Evolutionary conservation across 2,329 filamentous ascomycete species (phyloP), one percentile per base, ranked within the genome.

Genomic region (Xylogone sp.): DNA sequence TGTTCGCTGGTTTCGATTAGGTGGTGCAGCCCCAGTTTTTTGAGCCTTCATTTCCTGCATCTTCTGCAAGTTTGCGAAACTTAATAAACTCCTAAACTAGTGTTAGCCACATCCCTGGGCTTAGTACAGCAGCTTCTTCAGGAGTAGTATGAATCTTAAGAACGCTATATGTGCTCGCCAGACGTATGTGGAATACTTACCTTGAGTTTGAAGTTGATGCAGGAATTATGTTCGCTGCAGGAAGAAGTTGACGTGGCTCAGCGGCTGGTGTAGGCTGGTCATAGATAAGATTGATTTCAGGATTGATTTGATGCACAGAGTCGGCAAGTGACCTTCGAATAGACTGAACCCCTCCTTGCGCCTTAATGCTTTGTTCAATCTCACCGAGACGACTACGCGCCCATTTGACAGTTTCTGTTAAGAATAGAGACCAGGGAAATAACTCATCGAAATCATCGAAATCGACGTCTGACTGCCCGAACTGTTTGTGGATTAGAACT

Each of bases 381-480:
- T 82, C 75, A 5, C 63, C 58, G 27, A 68, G 66, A 19, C 76
- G 70, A 7, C 60, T 56, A 50, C 71, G 69, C 19, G 72, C 67
- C 76, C 80, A 83, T 18, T 68, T 59, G 1, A 75, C 64, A 5
- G 75, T 62, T 8, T 69, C 63, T 1, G 73, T 56, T 5, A 77
- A 61, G 48, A 82, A 78, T 2, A 65, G 58, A 0, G 68, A 58
- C 79, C 79, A 84, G 2, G 72, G 69, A 59, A 75, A 85, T 1
- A 60, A 55, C 2, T 64, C 60, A 31, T 71, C 69, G 4, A 85
- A 56, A 1, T 59, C 62, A 2, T 71, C 70, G 21, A 78, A 62
- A 42, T 77, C 72, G 13, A 75, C 62, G 10, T 55, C 53, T 24
- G 10, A 53, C 53, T 18, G 48, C 3, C 56, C 53, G 45, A 76